phyloP scores from a whole-genome alignment of 495 filamentous ascomycete genomes.

The Penicillium daleae region DNA sequence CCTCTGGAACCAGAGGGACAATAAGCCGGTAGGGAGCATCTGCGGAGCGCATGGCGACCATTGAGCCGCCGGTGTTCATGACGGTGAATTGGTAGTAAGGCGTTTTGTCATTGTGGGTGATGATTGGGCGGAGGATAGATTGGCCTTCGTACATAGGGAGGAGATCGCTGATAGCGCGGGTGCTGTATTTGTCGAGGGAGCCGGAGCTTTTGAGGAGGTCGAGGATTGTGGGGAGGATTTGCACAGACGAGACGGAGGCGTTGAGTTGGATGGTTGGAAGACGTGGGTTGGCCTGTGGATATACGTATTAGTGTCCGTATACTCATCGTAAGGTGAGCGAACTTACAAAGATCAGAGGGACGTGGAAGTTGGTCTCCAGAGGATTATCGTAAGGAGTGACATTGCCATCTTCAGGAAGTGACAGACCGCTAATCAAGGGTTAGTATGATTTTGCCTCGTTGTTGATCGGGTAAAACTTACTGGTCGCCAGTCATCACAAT shows the following conservation, averaged over 20 bases:
- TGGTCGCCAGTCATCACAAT: constrained; percentile 51
- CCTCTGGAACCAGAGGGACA: constrained; percentile 43
- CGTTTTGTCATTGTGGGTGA: constrained; percentile 36
- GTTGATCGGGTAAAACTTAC: constrained; percentile 20
- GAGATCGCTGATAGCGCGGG: constrained; percentile 37
- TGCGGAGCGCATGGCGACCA: constrained; percentile 46
- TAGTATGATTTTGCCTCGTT: not conserved
- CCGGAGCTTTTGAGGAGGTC: constrained; percentile 51
- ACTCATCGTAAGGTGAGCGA: too few relatives aligned
- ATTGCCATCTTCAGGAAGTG: constrained; percentile 48
- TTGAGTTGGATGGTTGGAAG: constrained; percentile 48
- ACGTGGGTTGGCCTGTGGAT: constrained; percentile 41
- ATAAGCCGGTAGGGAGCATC: constrained; percentile 43
- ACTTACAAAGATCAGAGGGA: constrained; percentile 50
- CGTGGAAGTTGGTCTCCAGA: constrained; percentile 52
- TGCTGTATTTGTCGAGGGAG: constrained; percentile 40
- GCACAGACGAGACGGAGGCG: constrained; percentile 46
- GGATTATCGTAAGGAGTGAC: constrained; percentile 55
- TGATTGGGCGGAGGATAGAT: constrained; percentile 47
- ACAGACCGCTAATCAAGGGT: constrained; percentile 38
- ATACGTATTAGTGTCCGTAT: not conserved
- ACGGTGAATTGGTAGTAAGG: constrained; percentile 50
- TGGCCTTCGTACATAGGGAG: constrained; percentile 52
- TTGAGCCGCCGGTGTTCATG: constrained; percentile 50
- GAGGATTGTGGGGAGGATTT: constrained; percentile 55